Evolutionary conservation across 495 filamentous ascomycete species (phyloP).

Genomic region (Tuber borchii): DNA sequence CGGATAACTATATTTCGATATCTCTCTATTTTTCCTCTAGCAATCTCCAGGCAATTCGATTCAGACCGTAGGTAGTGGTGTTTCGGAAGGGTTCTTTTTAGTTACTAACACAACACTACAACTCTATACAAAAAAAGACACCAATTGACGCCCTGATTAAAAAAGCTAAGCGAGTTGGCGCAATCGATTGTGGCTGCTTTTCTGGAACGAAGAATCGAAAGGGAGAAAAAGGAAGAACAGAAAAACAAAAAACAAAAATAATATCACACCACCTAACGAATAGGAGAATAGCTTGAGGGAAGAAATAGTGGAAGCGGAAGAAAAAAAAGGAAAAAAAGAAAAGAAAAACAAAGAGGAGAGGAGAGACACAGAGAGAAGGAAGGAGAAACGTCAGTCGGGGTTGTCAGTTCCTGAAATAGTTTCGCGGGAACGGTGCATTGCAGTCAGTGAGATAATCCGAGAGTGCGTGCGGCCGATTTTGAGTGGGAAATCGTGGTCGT

Average conservation of each 20-base stretch:
- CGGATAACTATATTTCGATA: background rate
- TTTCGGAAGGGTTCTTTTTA: background rate
- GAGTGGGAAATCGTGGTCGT: background rate
- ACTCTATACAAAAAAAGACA: background rate
- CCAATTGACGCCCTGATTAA: background rate
- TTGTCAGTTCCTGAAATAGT: slow-evolving; percentile 2
- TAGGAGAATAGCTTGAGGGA: background rate
- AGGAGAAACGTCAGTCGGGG: background rate
- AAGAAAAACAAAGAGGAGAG: background rate
- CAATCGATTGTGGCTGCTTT: slow-evolving; percentile 8
- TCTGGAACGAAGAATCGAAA: background rate
- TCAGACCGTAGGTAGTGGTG: background rate
- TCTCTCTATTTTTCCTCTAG: background rate
- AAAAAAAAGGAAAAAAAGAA: background rate
- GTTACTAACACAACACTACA: background rate
- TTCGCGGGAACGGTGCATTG: background rate
- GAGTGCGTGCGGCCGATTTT: background rate
- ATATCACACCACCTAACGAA: background rate
- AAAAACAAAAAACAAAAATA: background rate
- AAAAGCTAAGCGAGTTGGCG: background rate
- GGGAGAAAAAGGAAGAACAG: background rate
- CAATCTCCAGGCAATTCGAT: background rate
- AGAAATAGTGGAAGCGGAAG: background rate
- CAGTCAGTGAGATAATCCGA: background rate
- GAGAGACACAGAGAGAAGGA: background rate